Percentiles rank a stretch among this genome's conserved stretches.
These are phyloP conservation scores for Pseudonitzschia multiseries DNA, from an alignment of 108 stramenopile genomes.

Conservation along the genomic window DNA sequence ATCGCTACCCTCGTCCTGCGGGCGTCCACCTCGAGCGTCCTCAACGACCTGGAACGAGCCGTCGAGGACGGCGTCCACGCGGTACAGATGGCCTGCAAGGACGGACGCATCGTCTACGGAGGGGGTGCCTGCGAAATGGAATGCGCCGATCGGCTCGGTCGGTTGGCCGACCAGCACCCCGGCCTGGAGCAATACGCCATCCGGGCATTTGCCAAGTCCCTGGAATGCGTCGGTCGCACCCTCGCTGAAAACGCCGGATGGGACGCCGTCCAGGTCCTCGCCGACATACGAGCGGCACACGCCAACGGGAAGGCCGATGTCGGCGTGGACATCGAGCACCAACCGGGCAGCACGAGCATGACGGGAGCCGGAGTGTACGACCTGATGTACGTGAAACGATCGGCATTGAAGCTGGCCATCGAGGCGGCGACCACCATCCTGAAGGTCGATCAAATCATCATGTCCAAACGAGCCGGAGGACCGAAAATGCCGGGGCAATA, in stretches of 20 bases:
- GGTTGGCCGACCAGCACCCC: constrained; percentile 85
- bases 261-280: constrained; percentile 83
- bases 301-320: constrained; percentile 65
- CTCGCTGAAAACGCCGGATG: constrained; percentile 96
- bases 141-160: constrained; percentile 73
- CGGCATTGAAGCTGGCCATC: constrained; percentile 91
- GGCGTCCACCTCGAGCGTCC: constrained; percentile 87
- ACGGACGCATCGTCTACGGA: constrained; percentile 91
- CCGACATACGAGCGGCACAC: constrained; percentile 89
- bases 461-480: constrained; percentile 96
- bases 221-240: constrained; percentile 94
- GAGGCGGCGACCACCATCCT: constrained; percentile 97
- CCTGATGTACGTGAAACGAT: constrained; percentile 78
- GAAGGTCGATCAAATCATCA: constrained; percentile 98
- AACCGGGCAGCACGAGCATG: constrained; percentile 47
- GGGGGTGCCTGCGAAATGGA: constrained; percentile 96
- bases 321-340: constrained; percentile 87
- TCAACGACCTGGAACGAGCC: constrained; percentile 96
- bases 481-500: constrained; percentile 58
- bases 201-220: constrained; percentile 94
- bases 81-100: constrained; percentile 84
- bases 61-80: constrained; percentile 96
- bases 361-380: constrained; percentile 69
- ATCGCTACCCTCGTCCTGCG: constrained; percentile 94
- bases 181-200: constrained; percentile 99